Conservation (phyloP, 805 yeast species). For the Candida tammaniensis region DNA sequence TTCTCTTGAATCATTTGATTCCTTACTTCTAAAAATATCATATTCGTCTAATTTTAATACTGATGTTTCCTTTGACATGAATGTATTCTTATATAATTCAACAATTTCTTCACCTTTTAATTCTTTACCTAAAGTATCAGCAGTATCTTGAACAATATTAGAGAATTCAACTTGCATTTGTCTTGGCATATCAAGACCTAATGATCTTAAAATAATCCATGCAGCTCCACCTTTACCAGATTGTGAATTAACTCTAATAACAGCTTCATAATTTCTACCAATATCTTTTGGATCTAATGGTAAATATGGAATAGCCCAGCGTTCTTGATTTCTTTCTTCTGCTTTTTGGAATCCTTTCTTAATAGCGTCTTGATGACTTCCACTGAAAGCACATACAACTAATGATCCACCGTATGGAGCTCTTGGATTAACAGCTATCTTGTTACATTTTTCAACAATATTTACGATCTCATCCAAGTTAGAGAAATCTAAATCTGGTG, state of each 20-base stretch:
- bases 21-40: slow-evolving; percentile 38
- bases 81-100: slow-evolving; percentile 52
- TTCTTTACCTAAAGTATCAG: slow-evolving; percentile 73
- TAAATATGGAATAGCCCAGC: slow-evolving; percentile 78
- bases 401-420: slow-evolving; percentile 83
- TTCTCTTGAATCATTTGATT: slow-evolving; percentile 34
- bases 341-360: slow-evolving; percentile 68
- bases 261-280: slow-evolving; percentile 90
- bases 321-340: slow-evolving; percentile 27
- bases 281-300: slow-evolving; percentile 84
- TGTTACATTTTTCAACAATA: slow-evolving; percentile 74
- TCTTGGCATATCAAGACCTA: slow-evolving; percentile 80
- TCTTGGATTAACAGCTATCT: slow-evolving; percentile 74
- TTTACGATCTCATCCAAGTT: slow-evolving; percentile 66
- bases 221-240: slow-evolving; percentile 90
- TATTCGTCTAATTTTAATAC: slow-evolving; percentile 41
- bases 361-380: slow-evolving; percentile 88
- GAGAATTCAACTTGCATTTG: slow-evolving; percentile 77
- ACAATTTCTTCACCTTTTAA: slow-evolving; percentile 62
- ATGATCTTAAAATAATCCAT: slow-evolving; percentile 74
- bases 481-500: slow-evolving; percentile 69
- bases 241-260: slow-evolving; percentile 83
- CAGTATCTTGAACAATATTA: slow-evolving; percentile 62
- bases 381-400: slow-evolving; percentile 80
- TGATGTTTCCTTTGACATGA: slow-evolving; percentile 39